phyloP scores from a whole-genome alignment of 768 basidiomycete genomes.

The Phaeolepiota aurea region DNA sequence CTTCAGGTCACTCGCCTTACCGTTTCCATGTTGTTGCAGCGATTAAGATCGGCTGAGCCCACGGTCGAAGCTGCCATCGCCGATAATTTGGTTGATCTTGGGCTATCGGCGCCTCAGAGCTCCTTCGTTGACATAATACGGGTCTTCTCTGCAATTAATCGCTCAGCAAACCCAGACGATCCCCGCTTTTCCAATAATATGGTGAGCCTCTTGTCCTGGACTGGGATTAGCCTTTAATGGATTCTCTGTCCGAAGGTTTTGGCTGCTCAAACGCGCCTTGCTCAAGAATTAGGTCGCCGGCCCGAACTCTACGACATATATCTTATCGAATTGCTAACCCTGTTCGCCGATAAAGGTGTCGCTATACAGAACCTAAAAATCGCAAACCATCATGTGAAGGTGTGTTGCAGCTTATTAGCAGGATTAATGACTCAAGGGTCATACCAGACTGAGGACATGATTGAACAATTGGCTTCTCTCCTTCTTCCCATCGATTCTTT shows the following conservation, averaged over 20 bases:
- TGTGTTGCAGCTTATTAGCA: too few relatives aligned
- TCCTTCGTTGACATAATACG: conserved; percentile 80
- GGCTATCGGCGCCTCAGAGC: conserved; percentile 62
- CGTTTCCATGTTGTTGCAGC: conserved; percentile 87
- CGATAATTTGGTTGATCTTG: conserved; percentile 86
- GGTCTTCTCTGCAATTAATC: conserved; percentile 78
- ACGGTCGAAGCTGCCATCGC: conserved; percentile 88
- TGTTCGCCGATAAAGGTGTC: conserved; percentile 89
- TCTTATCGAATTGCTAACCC: conserved; percentile 72
- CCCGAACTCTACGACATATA: conserved; percentile 77
- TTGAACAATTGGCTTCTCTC: conserved; percentile 80
- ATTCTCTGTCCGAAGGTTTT: conserved; percentile 61
- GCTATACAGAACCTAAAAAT: conserved; percentile 79
- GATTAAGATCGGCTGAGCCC: conserved; percentile 77
- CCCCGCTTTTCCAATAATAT: conserved; percentile 86
- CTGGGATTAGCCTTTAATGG: too few relatives aligned
- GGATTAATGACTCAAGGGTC: too few relatives aligned
- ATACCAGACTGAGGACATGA: conserved; percentile 76
- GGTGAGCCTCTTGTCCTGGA: too few relatives aligned
- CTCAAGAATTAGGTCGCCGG: conserved; percentile 65
- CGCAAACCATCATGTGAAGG: conserved; percentile 60
- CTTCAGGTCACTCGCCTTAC: conserved; percentile 74
- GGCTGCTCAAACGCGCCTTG: conserved; percentile 85
- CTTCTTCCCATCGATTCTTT: conserved; percentile 88
- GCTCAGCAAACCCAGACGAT: conserved; percentile 83